Evolutionary conservation across 2,329 filamentous ascomycete species (phyloP), one percentile per base, ranked within the genome.

Genomic region (Cercospora brassicicola): DNA sequence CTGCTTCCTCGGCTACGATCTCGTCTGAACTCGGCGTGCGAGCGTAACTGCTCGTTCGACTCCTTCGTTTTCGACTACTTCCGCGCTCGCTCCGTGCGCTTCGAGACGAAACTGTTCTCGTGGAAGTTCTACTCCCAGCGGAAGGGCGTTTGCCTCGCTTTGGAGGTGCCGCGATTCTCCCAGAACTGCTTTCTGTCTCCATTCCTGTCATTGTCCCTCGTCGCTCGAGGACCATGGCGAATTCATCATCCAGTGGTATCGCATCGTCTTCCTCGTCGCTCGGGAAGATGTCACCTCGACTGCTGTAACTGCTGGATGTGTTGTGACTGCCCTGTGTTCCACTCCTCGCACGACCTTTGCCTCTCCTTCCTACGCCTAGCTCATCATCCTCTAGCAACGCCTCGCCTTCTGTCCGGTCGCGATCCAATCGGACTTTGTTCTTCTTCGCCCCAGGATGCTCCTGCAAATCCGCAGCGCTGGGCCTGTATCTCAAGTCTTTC

Each of bases 181-280:
- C 87, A 74, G 90, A 93, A 72, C 89, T 90, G 56, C 87, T 86
- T 75, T 93, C 91, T 66, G 95, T 93, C 15, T 82, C 82, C 51
- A 82, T 82, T n/a, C 71, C 72, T 9, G 70, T 66, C 20, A 71
- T 31, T 82, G 85, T 86, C 2, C 72, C 72, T 31, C 90, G 88
- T 62, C 91, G 87, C 68, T 93, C 90, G 69, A 97, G 84, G 2
- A 89, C 88, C 78, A 96, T 89, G 2, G 93, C 92, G 74, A 98
- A 96, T 76, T 97, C 94, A 76, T 97, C 94, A 74, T 94, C 92
- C 18, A 98, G 82, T 11, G 93, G 92, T n/a, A 97, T 88, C 0
- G 94, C 94, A 79, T 98, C 94, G 78, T 96, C 94, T 71, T 80
- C 75, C 67, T 96, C 93, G 63, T 94, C 93, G 74, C 93, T 97